Evolutionary conservation across 2,329 filamentous ascomycete species (phyloP), one percentile per base, ranked within the genome.

Genomic region (Colletotrichum destructivum): DNA sequence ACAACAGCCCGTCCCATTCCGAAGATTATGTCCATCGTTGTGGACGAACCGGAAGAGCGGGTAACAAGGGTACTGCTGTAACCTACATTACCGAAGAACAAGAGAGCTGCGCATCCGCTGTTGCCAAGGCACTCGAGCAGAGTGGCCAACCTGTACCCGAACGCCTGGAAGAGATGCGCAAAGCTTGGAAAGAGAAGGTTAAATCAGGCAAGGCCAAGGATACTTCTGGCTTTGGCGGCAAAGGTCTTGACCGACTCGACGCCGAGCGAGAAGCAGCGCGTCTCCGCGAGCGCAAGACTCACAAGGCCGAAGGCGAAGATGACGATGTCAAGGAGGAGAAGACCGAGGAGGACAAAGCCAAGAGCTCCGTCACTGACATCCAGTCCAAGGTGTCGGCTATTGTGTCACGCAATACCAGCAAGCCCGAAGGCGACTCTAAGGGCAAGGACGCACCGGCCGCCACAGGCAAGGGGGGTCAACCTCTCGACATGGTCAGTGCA

Each of bases 1-100:
- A 16, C 1, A 42, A 23, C 79, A 94, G 93, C 0, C 96, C 95
- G 0, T 97, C 97, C 77, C 95, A 98, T 83, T 83, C 98, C 73
- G 96, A 99, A 82, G 96, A 98, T 79, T 98, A 98, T 78, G 96
- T 98, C 51, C 96, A 98, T 81, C 92, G 96, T 74, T 94, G 94
- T 66, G 96, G 96, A 59, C 94, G 96, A 77, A 98, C 96, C 9
- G 96, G 96, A 13, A 92, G 96, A 79, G 96, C 96, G 56, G 96
- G 96, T 51, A 97, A 98, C 78, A 98, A 91, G 26, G 96, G 96
- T 74, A 97, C 95, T 49, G 96, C 96, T 0, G 94, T 99, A 62
- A 99, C 96, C 0, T 98, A 98, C 79, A 86, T 99, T 70, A 97
- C 94, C 0, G 92, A 94, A 52, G 94, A 97, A 57, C 95, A 99